Percentiles rank a stretch among this genome's conserved stretches.
Conservation (phyloP, 768 basidiomycete genomes). For the Lenzites betulinus region DNA sequence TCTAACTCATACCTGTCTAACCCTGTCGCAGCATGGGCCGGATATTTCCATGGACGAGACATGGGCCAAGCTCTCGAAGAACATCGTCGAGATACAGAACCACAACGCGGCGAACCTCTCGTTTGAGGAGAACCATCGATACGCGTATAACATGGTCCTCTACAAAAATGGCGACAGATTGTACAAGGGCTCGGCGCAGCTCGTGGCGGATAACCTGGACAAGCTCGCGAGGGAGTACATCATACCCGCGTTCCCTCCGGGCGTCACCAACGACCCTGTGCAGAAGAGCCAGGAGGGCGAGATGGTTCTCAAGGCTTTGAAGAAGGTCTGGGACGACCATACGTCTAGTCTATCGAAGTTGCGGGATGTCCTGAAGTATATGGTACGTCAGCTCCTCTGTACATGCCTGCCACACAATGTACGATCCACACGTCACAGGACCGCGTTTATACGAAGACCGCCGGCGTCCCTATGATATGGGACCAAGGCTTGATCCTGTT, state of each 20-base stretch:
- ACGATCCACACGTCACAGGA: conserved; percentile 56
- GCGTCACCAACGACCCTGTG: conserved; percentile 63
- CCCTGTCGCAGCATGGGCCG: conserved; percentile 58
- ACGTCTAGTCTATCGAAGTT: conserved; percentile 84
- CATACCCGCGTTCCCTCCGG: conserved; percentile 79
- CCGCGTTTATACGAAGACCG: conserved; percentile 77
- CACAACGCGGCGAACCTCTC: conserved; percentile 89
- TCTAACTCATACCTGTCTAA: conserved; percentile 1
- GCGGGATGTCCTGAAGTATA: conserved; percentile 90
- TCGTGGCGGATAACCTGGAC: conserved; percentile 84
- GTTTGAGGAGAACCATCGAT: conserved; percentile 92
- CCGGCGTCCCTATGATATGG: conserved; percentile 77
- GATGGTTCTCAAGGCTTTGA: conserved; percentile 77
- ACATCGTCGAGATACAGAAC: conserved; percentile 93
- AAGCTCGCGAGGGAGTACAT: conserved; percentile 74
- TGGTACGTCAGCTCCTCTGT: conserved; percentile 56
- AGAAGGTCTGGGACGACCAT: conserved; percentile 93
- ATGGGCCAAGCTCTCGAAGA: conserved; percentile 77
- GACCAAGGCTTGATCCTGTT: conserved; percentile 85
- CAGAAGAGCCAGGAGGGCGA: conserved; percentile 86
- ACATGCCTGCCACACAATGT: not conserved
- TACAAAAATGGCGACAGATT: conserved; percentile 81
- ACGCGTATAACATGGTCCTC: conserved; percentile 93
- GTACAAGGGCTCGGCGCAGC: conserved; percentile 79
- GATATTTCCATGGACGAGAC: conserved; percentile 81